Evolutionary conservation across 2,329 filamentous ascomycete species (phyloP), one percentile per base, ranked within the genome.

Genomic region (Pseudogymnoascus sp.): DNA sequence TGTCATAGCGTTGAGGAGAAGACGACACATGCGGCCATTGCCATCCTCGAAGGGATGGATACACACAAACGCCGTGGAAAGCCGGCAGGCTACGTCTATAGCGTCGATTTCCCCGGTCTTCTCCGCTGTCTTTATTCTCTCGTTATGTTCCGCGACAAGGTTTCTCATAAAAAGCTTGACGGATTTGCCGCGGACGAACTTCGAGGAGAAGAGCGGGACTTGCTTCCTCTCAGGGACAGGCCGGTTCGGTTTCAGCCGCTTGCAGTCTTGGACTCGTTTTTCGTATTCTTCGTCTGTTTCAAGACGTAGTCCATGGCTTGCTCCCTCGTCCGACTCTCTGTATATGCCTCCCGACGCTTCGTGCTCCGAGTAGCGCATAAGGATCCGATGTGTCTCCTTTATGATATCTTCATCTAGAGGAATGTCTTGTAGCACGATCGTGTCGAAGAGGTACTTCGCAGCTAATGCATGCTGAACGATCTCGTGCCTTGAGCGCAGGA

Each of bases 21-120:
- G 68, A 0, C 75, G 70, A 39, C 74, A 76, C 66, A 73, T 70
- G 1, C 75, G 65, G 0, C 75, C 75, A 29, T 78, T 79, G 0
- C 75, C 76, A 26, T 78, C 75, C 10, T 70, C 68, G 23, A 78
- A 78, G 0, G 75, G 77, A 8, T 78, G 75, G 1, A 77, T 77
- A 5, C 70, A 69, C 10, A 77, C 71, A 31, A 78, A 74, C 2
- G 67, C 57, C 12, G 75, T 67, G 26, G 68, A 72, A 31, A 72
- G 71, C 26, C 69, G 69, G 12, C 69, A 69, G 14, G 71, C 71
- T 0, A 76, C 61, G 0, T 66, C 67, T 11, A 70, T 64, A 0
- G 74, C 68, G 26, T 73, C 68, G 1, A 73, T 57, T 1, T 59
- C 11, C 3, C 40, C 39, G 3, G 1, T 10, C 2, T 51, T 8